Conservation (phyloP, 1,284 basidiomycete species). For the Phellinidium pouzarii region DNA sequence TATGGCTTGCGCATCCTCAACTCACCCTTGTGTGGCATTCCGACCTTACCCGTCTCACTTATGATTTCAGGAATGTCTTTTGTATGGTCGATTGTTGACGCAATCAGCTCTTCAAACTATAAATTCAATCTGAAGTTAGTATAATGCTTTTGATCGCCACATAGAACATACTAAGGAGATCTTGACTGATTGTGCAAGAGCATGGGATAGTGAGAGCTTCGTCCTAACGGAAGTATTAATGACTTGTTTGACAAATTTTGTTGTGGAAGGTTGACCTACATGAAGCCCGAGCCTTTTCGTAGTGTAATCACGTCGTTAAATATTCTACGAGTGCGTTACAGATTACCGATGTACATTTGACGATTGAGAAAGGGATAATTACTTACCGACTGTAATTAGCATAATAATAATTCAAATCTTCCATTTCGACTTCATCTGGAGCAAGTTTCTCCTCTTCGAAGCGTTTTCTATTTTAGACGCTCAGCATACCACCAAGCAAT, state of each 20-base stretch:
- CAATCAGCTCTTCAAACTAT: slow-evolving; percentile 88
- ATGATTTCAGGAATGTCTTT: slow-evolving; percentile 94
- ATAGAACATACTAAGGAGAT: slow-evolving; percentile 66
- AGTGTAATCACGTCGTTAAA: slow-evolving; percentile 98
- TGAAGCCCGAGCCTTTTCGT: slow-evolving; percentile 90
- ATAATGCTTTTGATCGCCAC: neutral
- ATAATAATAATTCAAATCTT: slow-evolving; percentile 96
- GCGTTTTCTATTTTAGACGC: slow-evolving; percentile 54
- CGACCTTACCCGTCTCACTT: slow-evolving; percentile 91
- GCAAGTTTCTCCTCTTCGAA: slow-evolving; percentile 90
- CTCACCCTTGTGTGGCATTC: slow-evolving; percentile 74
- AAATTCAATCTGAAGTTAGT: neutral
- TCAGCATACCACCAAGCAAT: slow-evolving; percentile 16
- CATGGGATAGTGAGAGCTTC: slow-evolving; percentile 91
- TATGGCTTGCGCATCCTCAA: too few species aligned
- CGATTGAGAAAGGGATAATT: slow-evolving; percentile 11
- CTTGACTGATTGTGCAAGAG: slow-evolving; percentile 93
- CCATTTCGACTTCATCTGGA: slow-evolving; percentile 84
- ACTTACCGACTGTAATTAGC: slow-evolving; percentile 89
- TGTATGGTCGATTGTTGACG: slow-evolving; percentile 91
- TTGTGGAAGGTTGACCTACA: slow-evolving; percentile 47
- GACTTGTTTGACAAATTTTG: slow-evolving; percentile 7
- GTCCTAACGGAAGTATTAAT: slow-evolving; percentile 53
- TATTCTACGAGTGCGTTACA: slow-evolving; percentile 48
- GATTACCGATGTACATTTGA: slow-evolving; percentile 13